Evolutionary conservation across 2,329 filamentous ascomycete genomes (phyloP), one percentile per base, ranked within the genome.

Genomic region (Aspergillus sp.): DNA sequence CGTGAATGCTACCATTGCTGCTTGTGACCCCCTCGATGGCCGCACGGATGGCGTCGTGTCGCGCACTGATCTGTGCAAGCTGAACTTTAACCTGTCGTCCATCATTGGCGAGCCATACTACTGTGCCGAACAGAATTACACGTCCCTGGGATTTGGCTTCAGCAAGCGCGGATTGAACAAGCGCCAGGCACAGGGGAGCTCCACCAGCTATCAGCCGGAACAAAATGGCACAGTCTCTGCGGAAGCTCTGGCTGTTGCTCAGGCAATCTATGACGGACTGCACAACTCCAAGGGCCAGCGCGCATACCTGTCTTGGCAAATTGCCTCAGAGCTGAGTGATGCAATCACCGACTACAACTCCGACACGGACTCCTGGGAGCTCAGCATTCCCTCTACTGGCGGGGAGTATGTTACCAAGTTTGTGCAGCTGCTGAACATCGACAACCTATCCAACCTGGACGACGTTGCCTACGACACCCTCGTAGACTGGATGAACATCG

Each of bases 391-490:
- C 6, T 64, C 65, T 19, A 66, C 65, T 0, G 75, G 74, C 4
- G 71, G 68, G 36, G 74, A 76, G 53, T 78, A 66, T 53, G 58
- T 71, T 5, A 56, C 61, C 16, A 38, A 17, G 14, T 38, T 38
- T 17, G 35, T 38, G 9, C 35, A 38, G 45, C 67, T 63, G 45
- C 64, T 65, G 52, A 53, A 69, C 7, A 49, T 68, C 53, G 60
- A 68, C 2, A 55, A 67, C 0, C 67, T 81, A n/a, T 62, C 68
- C 4, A 63, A 66, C 36, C 69, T 82, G 3, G 64, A 76, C 56
- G 65, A 69, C 51, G 74, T 83, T 24, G 82, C 79, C 17, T 83
- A 82, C 64, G 79, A 84, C 61, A 82, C 77, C 0, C 71, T 84
- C 4, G 71, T 73, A 14, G 72, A 74, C n/a, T 84, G 79, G 79